Conservation (phyloP, 305 asterid genomes). For the Fraxinus angustifolia region DNA sequence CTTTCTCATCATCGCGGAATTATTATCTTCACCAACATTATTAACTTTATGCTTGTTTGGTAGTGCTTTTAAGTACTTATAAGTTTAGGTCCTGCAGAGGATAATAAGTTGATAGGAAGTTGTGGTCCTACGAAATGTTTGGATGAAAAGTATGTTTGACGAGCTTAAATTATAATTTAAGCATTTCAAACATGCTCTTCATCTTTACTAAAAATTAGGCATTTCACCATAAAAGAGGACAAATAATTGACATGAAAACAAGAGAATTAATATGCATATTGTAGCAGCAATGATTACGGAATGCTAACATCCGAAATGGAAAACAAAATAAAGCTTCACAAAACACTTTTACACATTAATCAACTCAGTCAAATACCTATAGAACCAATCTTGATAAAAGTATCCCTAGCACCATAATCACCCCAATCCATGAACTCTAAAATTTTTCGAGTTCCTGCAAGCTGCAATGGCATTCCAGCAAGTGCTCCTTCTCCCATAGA, state of each 20-base stretch:
- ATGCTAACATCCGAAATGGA: background rate
- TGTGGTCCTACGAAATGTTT: background rate
- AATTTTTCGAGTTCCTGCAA: conserved; percentile 84
- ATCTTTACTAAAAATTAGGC: background rate
- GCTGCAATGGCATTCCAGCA: conserved; percentile 97
- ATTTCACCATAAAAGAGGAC: background rate
- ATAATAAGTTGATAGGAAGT: background rate
- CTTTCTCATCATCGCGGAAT: background rate
- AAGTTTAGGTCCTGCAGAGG: background rate
- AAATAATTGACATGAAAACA: background rate
- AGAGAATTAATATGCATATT: background rate
- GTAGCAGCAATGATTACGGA: background rate
- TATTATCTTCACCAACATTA: background rate
- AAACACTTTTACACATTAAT: background rate
- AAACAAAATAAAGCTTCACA: background rate
- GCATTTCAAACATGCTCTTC: background rate
- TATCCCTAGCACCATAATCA: conserved; percentile 72
- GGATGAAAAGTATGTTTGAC: background rate
- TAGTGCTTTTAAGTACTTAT: background rate
- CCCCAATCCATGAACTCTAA: conserved; percentile 99
- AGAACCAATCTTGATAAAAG: conserved; percentile 76
- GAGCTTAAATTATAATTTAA: background rate
- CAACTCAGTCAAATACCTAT: conserved; percentile 47
- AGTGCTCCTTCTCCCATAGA: conserved; percentile 93
- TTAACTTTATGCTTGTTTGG: background rate